phyloP scores from a whole-genome alignment of 1,139 yeast genomes.

The Blastobotrys apis region DNA sequence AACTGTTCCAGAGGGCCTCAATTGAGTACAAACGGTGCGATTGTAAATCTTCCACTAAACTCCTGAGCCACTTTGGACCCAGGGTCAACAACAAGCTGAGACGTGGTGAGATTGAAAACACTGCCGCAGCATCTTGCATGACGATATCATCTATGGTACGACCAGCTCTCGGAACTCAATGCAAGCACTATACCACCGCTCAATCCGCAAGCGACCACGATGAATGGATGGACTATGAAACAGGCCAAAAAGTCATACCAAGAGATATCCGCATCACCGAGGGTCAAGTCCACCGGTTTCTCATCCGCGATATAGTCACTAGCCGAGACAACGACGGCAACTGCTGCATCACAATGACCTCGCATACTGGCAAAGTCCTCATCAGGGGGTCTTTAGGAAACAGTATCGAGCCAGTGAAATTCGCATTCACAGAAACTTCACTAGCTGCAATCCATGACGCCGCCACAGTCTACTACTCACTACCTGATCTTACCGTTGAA shows the following conservation, averaged over 20 bases:
- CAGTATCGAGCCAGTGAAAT: not conserved
- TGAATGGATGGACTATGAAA: constrained; percentile 1
- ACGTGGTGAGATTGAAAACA: not conserved
- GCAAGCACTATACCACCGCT: not conserved
- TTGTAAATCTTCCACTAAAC: not conserved
- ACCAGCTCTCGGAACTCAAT: not conserved
- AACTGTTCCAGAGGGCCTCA: not conserved
- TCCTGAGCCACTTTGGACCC: not conserved
- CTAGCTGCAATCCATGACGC: not conserved
- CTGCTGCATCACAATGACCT: no score
- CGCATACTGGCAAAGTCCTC: no score
- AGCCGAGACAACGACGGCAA: not conserved
- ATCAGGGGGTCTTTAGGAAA: no score
- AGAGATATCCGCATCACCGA: no score
- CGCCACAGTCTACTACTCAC: not conserved
- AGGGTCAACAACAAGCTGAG: not conserved
- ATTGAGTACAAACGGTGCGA: not conserved
- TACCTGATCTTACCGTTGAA: not conserved
- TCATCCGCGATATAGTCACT: no score
- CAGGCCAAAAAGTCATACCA: no score
- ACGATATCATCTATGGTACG: not conserved
- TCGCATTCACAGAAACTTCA: not conserved
- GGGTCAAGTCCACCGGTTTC: no score
- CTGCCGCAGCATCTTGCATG: not conserved
- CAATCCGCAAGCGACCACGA: constrained; percentile 4